Conservation (phyloP, 2,329 filamentous ascomycete genomes). For the Botrytis fragariae region DNA sequence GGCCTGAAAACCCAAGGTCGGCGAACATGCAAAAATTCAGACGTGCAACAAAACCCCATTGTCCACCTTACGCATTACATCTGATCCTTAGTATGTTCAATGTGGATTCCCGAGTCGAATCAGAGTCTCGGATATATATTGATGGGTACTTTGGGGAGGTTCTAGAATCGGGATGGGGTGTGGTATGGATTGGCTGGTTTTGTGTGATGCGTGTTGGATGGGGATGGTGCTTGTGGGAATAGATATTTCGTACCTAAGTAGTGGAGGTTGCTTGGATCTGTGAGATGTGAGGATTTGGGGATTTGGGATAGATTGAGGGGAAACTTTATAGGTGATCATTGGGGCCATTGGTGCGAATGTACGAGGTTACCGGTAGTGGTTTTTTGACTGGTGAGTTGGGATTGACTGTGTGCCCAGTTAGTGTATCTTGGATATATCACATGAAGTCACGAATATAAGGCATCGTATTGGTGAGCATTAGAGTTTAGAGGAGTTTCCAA, state of each 20-base stretch:
- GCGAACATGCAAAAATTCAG: conserved; percentile 6
- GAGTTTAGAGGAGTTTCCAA: neutral
- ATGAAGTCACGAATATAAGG: neutral
- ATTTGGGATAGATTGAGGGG: neutral
- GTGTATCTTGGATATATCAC: neutral
- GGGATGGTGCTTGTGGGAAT: neutral
- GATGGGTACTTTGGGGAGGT: neutral
- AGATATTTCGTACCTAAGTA: no score
- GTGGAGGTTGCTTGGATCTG: neutral
- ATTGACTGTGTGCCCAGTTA: neutral
- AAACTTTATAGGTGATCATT: neutral
- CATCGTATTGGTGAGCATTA: neutral
- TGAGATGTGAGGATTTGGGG: neutral
- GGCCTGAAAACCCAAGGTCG: neutral
- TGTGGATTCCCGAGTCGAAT: neutral
- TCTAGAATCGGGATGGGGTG: neutral
- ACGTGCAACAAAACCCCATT: conserved; percentile 10
- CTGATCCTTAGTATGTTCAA: neutral
- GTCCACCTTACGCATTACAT: neutral
- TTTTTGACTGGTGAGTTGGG: neutral
- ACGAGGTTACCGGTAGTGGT: neutral
- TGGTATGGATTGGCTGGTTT: neutral
- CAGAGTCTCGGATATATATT: conserved; percentile 8
- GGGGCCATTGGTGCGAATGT: neutral
- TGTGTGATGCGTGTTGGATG: neutral